Conservation (phyloP, 441 rosid species). For the Arabidopsis hybrid region DNA sequence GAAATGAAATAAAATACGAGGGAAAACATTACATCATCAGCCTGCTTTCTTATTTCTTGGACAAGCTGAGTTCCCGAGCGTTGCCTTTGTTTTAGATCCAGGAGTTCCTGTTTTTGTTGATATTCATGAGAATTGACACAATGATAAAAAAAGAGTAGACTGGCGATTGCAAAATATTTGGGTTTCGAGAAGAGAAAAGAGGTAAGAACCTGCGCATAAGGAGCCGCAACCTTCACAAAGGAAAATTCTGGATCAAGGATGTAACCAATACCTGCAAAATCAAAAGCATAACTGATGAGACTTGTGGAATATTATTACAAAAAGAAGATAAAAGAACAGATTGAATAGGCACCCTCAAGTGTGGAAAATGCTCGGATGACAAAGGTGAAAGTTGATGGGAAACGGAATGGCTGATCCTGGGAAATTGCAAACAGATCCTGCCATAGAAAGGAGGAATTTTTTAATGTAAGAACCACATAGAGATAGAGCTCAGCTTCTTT, state of each 20-base stretch:
- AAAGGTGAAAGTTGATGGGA: conserved; percentile 91
- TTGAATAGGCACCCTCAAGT: conserved; percentile 72
- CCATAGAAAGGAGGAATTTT: conserved; percentile 22
- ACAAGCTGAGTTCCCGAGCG: conserved; percentile 73
- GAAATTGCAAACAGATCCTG: conserved; percentile 98
- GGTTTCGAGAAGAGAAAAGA: conserved; percentile 9
- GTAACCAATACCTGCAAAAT: conserved; percentile 80
- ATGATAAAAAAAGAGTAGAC: conserved; percentile 20
- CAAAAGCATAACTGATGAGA: conserved; percentile 11
- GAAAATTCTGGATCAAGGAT: conserved; percentile 87
- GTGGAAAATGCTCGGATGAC: conserved; percentile 92
- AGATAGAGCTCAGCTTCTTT: conserved; percentile 15
- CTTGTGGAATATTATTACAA: not conserved
- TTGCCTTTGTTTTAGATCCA: conserved; percentile 65
- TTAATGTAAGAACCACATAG: conserved; percentile 16
- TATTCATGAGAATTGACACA: conserved; percentile 19
- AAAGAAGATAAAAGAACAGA: conserved; percentile 23
- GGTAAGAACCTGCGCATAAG: conserved; percentile 82
- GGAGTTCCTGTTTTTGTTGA: conserved; percentile 68
- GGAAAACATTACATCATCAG: conserved; percentile 69
- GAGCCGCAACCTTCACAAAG: conserved; percentile 88
- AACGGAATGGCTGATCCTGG: conserved; percentile 92
- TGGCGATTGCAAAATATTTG: not conserved
- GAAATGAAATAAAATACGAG: conserved; percentile 1
- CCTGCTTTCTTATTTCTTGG: conserved; percentile 82